Conservation (phyloP, 192 early-diverging fungal genomes). For the Spizellomyces sp. region DNA sequence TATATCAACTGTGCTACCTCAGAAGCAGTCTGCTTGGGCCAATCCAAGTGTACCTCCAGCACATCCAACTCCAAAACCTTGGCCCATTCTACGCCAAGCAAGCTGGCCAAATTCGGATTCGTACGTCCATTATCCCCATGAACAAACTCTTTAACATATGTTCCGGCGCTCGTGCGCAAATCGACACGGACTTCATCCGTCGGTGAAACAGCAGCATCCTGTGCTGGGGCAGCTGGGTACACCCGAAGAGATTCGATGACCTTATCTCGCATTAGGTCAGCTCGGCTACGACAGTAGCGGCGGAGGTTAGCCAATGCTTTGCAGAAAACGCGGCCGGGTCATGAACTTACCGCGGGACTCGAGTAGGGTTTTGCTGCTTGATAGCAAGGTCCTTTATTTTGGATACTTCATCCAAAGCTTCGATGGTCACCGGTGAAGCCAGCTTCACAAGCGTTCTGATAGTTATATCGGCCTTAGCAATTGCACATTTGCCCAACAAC, state of each 20-base stretch:
- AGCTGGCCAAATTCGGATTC: conserved; percentile 61
- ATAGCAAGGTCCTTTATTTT: conserved; percentile 35
- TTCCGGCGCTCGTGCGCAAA: conserved; percentile 84
- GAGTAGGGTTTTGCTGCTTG: conserved; percentile 50
- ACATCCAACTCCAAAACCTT: conserved; percentile 87
- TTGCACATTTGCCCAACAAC: too few relatives aligned
- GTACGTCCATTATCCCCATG: conserved; percentile 92
- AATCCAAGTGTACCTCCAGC: conserved; percentile 79
- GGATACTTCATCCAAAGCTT: conserved; percentile 23
- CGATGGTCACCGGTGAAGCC: conserved; percentile 20
- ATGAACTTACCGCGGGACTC: conserved; percentile 41
- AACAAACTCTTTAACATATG: conserved; percentile 94
- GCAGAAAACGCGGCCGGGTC: neutral
- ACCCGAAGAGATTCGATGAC: conserved; percentile 40
- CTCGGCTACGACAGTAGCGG: conserved; percentile 30
- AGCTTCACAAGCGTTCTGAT: conserved; percentile 39
- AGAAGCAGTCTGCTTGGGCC: conserved; percentile 51
- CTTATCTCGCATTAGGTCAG: conserved; percentile 51
- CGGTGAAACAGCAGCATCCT: neutral
- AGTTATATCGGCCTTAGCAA: too few relatives aligned
- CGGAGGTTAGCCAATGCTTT: neutral
- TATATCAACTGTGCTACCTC: neutral
- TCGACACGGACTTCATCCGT: conserved; percentile 50
- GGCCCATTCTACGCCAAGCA: conserved; percentile 66
- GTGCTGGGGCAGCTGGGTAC: conserved; percentile 5